Evolutionary conservation across 768 basidiomycete genomes (phyloP).

Genomic region (Agaricus subrufescens): DNA sequence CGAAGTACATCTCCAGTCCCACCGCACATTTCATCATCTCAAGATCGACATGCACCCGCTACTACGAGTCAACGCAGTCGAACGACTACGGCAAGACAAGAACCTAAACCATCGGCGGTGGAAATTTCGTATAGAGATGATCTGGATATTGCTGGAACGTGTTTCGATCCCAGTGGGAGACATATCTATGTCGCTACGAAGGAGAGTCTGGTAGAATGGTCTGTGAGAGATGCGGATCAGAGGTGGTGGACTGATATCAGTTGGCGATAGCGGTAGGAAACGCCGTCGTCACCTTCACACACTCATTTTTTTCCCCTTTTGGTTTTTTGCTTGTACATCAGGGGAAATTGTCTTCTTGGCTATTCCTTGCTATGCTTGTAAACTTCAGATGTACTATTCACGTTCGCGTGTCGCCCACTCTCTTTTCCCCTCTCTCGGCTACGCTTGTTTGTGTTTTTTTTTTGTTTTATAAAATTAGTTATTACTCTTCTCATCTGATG

Average conservation of each 20-base stretch:
- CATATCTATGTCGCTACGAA: conserved; percentile 24
- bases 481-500: too few relatives aligned
- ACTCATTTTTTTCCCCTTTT: too few relatives aligned
- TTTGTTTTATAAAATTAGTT: too few relatives aligned
- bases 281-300: too few relatives aligned
- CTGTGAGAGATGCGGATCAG: conserved; percentile 61
- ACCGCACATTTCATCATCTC: background rate
- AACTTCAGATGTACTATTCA: too few relatives aligned
- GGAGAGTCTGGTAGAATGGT: conserved; percentile 14
- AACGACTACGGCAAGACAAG: background rate
- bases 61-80: background rate
- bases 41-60: background rate
- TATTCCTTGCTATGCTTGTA: too few relatives aligned
- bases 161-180: conserved; percentile 28
- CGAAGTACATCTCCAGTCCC: conserved; percentile 36
- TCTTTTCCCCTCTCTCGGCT: too few relatives aligned
- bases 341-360: too few relatives aligned
- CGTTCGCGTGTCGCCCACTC: too few relatives aligned
- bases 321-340: too few relatives aligned
- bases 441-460: too few relatives aligned
- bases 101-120: background rate
- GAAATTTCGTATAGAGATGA: conserved; percentile 18
- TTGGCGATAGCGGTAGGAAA: conserved; percentile 27
- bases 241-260: conserved; percentile 61
- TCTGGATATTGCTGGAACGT: conserved; percentile 26